Conservation (phyloP, 805 yeast species). For the Priceomyces melissophilus region DNA sequence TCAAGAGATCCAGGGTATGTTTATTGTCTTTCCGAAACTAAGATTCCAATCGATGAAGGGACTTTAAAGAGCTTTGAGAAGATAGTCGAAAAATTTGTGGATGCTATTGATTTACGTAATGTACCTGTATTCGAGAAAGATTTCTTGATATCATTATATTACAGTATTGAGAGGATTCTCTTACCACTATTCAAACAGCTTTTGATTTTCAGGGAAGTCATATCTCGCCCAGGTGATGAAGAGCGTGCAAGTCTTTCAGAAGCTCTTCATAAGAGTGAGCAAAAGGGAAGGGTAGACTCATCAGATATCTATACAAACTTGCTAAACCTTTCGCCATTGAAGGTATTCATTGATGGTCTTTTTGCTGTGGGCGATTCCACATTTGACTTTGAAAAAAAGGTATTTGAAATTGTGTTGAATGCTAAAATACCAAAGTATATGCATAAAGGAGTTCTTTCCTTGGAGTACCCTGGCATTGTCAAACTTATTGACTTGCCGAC, state of each 20-base stretch:
- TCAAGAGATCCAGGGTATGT: conserved; percentile 3
- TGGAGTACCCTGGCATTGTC: conserved; percentile 54
- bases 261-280: conserved; percentile 11
- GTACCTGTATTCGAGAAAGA: background rate
- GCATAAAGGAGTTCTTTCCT: conserved; percentile 19
- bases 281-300: conserved; percentile 15
- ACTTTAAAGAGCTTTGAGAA: background rate
- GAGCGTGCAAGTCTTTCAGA: conserved; percentile 15
- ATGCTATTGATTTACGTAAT: conserved; percentile 1
- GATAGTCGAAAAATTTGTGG: conserved; percentile 1
- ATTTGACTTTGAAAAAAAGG: conserved; percentile 16
- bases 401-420: conserved; percentile 19
- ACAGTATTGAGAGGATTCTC: conserved; percentile 18
- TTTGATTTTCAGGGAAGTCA: conserved; percentile 28
- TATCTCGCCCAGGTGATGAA: conserved; percentile 26
- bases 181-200: conserved; percentile 36
- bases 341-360: conserved; percentile 13
- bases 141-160: conserved; percentile 9
- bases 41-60: background rate
- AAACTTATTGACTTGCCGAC: conserved; percentile 52
- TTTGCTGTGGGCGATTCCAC: background rate
- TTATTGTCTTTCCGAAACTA: conserved; percentile 3
- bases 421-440: conserved; percentile 25
- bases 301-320: conserved; percentile 21
- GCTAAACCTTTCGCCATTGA: conserved; percentile 22